Base-by-base conservation (phyloP, 2,329 filamentous ascomycete species). In the Microsporum canis region DNA sequence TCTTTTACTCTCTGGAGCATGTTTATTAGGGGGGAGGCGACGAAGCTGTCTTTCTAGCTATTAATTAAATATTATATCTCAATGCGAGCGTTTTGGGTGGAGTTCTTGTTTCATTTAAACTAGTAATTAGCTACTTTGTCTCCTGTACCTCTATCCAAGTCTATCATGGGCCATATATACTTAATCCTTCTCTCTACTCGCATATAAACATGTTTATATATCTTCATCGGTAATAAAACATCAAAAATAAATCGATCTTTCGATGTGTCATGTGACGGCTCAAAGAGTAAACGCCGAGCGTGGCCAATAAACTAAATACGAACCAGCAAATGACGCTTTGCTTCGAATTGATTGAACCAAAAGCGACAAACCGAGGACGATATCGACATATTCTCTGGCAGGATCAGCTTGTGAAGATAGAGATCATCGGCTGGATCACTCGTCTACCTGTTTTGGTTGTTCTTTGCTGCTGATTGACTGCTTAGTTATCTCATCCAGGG, bases 1-100 rank as follows among this genome's bases (percentile, higher is more conserved):
- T 36, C 51, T 36, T 55, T 53, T 36, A n/a, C 33, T 55, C 51
- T 55, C 31, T 55, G 51, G 51, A 55, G 51, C 51, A 55, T 55
- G 31, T 55, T 27, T 3, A 47, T 23, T 10, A 5, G 43, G 43
- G 23, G 33, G n/a, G 51, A 14, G 23, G 14, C 5, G 29, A 55
- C 7, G 2, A 3, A 34, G 51, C 2, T 17, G 31, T 31, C n/a
- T 34, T 34, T 55, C 14, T n/a, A 8, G 10, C 33, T n/a, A n/a
- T 5, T 34, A 3, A n/a, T 55, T 36, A 55, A 17, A n/a, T 55
- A 34, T 36, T 51, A 51, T 17, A 29, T 53, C 49, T 33, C 51
- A 36, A n/a, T 2, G 17, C 17, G 39, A 12, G 36, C 45, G 33
- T 53, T 31, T 55, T 23, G 29, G 51, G 39, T n/a, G 39, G 39